Base-by-base conservation (phyloP, 805 yeast species). In the Phaffomyces thermotolerans region DNA sequence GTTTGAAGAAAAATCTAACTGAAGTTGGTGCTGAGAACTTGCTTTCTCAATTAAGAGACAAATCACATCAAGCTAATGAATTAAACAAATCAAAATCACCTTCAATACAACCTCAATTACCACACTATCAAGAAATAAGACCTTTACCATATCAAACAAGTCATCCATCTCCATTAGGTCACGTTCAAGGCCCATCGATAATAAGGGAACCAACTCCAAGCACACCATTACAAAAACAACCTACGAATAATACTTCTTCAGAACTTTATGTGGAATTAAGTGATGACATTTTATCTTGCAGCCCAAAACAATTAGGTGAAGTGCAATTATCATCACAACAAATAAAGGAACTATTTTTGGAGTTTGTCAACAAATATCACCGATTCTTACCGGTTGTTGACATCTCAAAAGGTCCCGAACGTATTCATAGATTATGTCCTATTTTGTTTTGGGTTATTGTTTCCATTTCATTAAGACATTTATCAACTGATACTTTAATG, bases 371-470 rank as follows among this genome's bases (percentile, higher is more conserved):
- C n/a, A 70, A 77, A 47, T 91, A 93, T 57, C 97, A 91, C 61
- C 84, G 87, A 1, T 79, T 84, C 40, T 59, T 93, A 39, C 98
- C 98, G 0, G 84, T 91, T 1, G 93, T 91, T 3, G 95, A 91
- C 58, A 74, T 91, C 3, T 50, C 68, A 7, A 76, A 75, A 48
- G 96, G 96, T 9, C 93, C 95, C 1, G 97, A 89, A 53, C 67
- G 79, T 38, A 73, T 90, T 8, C 86, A 84, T 60, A 64, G 78
- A 45, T 69, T 85, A 15, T 88, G 96, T 45, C 96, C 97, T 0
- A 82, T 91, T 3, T 67, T 91, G 17, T 91, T 91, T 57, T 91
- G 99, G 99, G 90, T 91, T 0, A 81, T 91, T 14, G 81, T 90
- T 78, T 77, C 88, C 34, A 84, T 88, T 1, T 86, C 95, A 0